Percentiles rank a stretch among this genome's conserved stretches.
These are phyloP conservation scores for Carex cristatella DNA, from an alignment of 176 grass and related monocot species.

Conservation along the genomic window DNA sequence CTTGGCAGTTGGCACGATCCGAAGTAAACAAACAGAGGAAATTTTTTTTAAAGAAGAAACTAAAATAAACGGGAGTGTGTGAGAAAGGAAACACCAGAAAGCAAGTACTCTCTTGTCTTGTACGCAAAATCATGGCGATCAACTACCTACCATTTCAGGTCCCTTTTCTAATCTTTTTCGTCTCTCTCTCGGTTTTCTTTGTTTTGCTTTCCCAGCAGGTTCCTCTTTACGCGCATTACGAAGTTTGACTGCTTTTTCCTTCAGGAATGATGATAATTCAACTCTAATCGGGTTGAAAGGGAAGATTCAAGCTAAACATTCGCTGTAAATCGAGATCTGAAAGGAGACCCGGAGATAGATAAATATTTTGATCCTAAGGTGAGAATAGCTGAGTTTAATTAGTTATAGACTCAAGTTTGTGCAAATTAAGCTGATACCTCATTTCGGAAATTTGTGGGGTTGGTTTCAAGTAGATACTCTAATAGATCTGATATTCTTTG, in stretches of 20 bases:
- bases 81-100: neutral
- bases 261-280: neutral
- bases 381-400: neutral
- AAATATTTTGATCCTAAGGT: neutral
- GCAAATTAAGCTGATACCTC: neutral
- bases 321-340: neutral
- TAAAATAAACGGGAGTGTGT: neutral
- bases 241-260: conserved; percentile 5
- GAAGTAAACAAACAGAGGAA: neutral
- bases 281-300: neutral
- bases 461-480: neutral
- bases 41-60: neutral
- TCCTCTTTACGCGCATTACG: conserved; percentile 8
- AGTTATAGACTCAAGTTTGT: neutral
- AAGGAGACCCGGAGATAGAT: neutral
- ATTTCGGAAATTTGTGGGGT: neutral
- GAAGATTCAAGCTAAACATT: neutral
- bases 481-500: neutral
- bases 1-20: neutral
- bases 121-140: conserved; percentile 16
- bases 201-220: neutral
- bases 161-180: neutral
- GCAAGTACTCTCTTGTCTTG: conserved; percentile 3
- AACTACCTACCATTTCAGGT: neutral
- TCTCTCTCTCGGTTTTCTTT: neutral